Base-by-base conservation (phyloP, 371 early-diverging fungal species). In the Mucor irregularis region DNA sequence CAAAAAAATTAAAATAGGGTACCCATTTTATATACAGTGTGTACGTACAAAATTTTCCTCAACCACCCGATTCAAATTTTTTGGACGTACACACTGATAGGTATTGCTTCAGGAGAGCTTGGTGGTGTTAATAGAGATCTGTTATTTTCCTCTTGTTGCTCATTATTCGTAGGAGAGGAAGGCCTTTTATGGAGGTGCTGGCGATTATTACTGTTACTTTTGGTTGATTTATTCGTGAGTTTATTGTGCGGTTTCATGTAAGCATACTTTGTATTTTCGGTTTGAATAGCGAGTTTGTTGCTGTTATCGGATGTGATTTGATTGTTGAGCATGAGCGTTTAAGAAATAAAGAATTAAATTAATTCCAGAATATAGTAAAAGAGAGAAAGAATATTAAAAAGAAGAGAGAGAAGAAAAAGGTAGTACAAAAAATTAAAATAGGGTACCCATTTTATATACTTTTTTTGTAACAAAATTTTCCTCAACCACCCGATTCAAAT, bases 321-420 rank as follows among this genome's bases (percentile, higher is more conserved):
- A 21, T 52, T 52, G 30, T 40, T 52, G n/a, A 40, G 29, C 52
- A 52, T 51, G 25, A 28, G 28, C n/a, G n/a, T n/a, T n/a, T n/a
- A n/a, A n/a, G n/a, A n/a, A n/a, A n/a, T n/a, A n/a, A n/a, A n/a
- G n/a, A n/a, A n/a, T n/a, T n/a, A n/a, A n/a, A n/a, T n/a, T n/a
- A n/a, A n/a, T n/a, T n/a, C n/a, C n/a, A n/a, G n/a, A n/a, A n/a
- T 26, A 51, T 21, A 14, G 13, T 35, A 11, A 40, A 26, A 21
- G 14, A 5, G 17, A 19, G 19, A 34, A 24, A 37, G 3, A 46
- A 29, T 14, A 6, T 14, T 29, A 22, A 56, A 46, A 56, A 40
- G 21, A 25, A 40, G 34, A 48, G 48, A 40, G 40, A 40, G 30
- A 40, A 47, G 30, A 46, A 29, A 34, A 22, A 9, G 29, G 39